These are phyloP conservation scores for Ormosia emarginata DNA, from an alignment of 306 rosid species.

Conservation along the genomic window DNA sequence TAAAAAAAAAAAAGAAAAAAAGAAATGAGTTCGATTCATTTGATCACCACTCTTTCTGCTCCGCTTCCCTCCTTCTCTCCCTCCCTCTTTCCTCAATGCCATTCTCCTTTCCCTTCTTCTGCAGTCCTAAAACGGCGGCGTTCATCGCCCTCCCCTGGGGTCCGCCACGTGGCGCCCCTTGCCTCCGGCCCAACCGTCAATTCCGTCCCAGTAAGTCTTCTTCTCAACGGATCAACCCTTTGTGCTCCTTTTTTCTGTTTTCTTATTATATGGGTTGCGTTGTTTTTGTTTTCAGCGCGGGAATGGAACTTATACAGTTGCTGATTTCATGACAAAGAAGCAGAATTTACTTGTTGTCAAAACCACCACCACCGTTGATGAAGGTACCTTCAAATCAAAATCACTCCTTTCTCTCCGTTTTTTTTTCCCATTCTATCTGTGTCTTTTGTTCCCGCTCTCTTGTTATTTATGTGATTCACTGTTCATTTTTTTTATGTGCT, in stretches of 20 bases:
- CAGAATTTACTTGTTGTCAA: constrained; percentile 61
- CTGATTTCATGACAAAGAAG: constrained; percentile 87
- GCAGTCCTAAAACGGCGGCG: constrained; percentile 24
- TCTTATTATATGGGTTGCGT: not conserved
- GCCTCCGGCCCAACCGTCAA: constrained; percentile 35
- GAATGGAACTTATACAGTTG: constrained; percentile 58
- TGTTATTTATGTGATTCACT: not conserved
- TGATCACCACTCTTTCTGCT: constrained; percentile 21
- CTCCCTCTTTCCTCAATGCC: constrained; percentile 19
- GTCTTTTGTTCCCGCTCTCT: not conserved
- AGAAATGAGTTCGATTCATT: constrained; percentile 46
- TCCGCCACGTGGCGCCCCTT: not conserved
- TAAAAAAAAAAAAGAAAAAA: not conserved
- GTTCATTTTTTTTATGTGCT: not conserved
- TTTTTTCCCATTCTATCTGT: not conserved
- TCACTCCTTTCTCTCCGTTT: not conserved
- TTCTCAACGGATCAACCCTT: constrained; percentile 23
- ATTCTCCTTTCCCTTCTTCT: constrained; percentile 3
- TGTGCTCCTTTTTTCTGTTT: not conserved
- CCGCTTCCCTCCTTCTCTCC: constrained; percentile 8
- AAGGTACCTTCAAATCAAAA: constrained; percentile 38
- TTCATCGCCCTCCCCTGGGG: constrained; percentile 12
- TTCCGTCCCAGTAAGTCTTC: constrained; percentile 46
- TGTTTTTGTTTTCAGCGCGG: constrained; percentile 36
- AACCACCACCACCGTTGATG: constrained; percentile 72